Percentiles rank a stretch among this genome's conserved stretches.
Evolutionary conservation across 306 rosid species (phyloP).

Genomic region (Canavalia gladiata): DNA sequence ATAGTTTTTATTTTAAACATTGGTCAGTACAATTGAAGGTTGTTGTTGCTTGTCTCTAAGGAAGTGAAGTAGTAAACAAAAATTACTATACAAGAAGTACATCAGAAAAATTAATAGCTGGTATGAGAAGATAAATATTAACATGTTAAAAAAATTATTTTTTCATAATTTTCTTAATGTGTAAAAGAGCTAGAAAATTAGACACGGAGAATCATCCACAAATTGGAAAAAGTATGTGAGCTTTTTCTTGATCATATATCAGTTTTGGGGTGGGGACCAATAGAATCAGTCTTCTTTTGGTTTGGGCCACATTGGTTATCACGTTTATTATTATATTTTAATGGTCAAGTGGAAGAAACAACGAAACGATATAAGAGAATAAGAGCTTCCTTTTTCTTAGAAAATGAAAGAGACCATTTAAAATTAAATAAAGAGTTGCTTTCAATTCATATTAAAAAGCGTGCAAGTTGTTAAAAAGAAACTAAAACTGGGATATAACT

Average conservation of each 20-base stretch:
- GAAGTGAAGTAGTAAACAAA: no score
- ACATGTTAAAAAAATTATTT: neutral
- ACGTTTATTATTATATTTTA: constrained; percentile 32
- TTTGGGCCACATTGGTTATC: constrained; percentile 14
- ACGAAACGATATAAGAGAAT: constrained; percentile 25
- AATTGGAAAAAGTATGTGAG: no score
- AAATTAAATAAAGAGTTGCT: neutral
- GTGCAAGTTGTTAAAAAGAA: neutral
- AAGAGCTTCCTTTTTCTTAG: constrained; percentile 33
- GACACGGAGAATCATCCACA: neutral
- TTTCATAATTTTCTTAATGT: neutral
- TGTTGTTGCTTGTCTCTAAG: no score
- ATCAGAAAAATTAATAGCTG: no score
- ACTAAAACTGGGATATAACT: constrained; percentile 7
- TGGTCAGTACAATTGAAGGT: no score
- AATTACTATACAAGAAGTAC: no score
- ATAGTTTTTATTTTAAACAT: no score
- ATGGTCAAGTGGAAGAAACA: constrained; percentile 31
- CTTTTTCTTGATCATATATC: neutral
- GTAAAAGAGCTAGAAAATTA: neutral
- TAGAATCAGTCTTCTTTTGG: constrained; percentile 29
- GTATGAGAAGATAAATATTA: no score
- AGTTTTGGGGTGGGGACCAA: neutral
- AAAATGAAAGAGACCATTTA: neutral
- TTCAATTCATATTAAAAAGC: neutral